Conservation (phyloP, 805 yeast species). For the Gaillardinia entomophila region DNA sequence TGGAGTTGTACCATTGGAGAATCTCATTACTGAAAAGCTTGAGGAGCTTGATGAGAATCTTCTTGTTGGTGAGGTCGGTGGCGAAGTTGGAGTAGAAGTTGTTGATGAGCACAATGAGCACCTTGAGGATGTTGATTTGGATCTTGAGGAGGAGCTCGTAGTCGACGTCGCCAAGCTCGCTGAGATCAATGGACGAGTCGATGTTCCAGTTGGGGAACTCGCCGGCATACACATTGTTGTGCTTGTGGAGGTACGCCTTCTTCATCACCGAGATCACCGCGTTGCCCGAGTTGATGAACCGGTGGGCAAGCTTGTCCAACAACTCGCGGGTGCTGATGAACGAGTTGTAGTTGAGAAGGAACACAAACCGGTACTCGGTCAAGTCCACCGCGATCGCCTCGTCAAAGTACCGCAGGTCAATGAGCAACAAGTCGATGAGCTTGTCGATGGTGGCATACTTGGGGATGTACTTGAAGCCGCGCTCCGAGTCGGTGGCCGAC, state of each 20-base stretch:
- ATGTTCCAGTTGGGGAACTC: conserved; percentile 59
- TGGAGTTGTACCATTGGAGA: conserved; percentile 40
- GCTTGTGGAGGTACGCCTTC: conserved; percentile 13
- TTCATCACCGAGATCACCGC: conserved; percentile 41
- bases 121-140: conserved; percentile 77
- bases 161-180: conserved; percentile 45
- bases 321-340: conserved; percentile 35
- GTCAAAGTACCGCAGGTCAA: conserved; percentile 59
- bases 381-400: conserved; percentile 28
- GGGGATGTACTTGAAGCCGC: conserved; percentile 22
- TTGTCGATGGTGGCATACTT: conserved; percentile 62
- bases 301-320: conserved; percentile 33
- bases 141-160: conserved; percentile 68
- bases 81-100: conserved; percentile 73
- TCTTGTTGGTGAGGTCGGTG: conserved; percentile 57
- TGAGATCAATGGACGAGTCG: conserved; percentile 31
- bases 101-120: conserved; percentile 61
- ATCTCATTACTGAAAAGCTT: conserved; percentile 66
- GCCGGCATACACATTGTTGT: conserved; percentile 5
- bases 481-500: conserved; percentile 2
- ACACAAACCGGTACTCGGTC: conserved; percentile 36
- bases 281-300: conserved; percentile 39
- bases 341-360: conserved; percentile 35
- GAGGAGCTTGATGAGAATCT: conserved; percentile 56
- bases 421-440: conserved; percentile 71